Conservation (phyloP, 306 rosid species). For the Senna siamea region DNA sequence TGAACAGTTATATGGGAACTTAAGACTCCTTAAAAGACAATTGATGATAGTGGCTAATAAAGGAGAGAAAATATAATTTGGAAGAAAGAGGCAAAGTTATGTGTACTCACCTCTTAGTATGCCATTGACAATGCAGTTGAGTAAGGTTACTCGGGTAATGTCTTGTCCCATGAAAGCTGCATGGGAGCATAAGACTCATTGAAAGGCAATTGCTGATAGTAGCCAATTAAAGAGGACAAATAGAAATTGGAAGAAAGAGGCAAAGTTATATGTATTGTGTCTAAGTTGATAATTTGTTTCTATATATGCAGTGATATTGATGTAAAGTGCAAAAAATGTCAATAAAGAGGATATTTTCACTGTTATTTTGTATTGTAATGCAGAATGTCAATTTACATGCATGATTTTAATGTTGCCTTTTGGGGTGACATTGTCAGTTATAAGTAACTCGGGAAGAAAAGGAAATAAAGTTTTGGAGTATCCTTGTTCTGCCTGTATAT, state of each 20-base stretch:
- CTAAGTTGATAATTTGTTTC: background rate
- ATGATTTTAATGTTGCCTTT: background rate
- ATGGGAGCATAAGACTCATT: slow-evolving; percentile 13
- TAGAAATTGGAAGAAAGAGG: background rate
- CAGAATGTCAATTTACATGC: background rate
- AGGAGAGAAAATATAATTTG: background rate
- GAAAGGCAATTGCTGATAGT: background rate
- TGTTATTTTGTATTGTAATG: background rate
- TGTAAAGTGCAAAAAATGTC: background rate
- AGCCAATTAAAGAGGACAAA: background rate
- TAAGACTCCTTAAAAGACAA: background rate
- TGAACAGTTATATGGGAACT: background rate
- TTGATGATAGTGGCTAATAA: background rate
- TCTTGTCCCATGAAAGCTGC: background rate
- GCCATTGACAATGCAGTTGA: no score
- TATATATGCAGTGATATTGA: background rate
- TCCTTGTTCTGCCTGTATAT: background rate
- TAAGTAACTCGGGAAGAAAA: background rate
- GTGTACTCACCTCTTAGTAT: no score
- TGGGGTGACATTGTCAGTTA: no score
- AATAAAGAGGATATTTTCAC: background rate
- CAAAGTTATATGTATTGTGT: background rate
- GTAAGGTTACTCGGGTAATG: background rate
- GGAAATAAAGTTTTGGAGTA: background rate
- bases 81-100: background rate